Conservation (phyloP, 2,329 filamentous ascomycete species). For the Exserohilum rostratum region DNA sequence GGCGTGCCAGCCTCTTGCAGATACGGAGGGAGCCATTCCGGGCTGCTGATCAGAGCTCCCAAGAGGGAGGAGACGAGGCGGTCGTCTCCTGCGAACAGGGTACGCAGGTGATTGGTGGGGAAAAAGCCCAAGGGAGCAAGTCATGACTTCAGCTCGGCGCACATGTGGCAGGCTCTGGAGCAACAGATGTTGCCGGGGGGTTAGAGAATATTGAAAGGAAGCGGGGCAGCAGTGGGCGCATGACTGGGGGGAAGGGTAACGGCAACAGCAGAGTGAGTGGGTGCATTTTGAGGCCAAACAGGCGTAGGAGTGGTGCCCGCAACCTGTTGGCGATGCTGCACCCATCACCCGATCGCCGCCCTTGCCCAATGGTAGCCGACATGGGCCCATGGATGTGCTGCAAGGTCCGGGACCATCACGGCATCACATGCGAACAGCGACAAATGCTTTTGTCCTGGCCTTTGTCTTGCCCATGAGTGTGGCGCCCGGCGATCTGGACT, state of each 20-base stretch:
- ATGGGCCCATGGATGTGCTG: constrained; percentile 16
- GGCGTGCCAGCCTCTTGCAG: background rate
- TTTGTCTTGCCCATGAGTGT: constrained; percentile 9
- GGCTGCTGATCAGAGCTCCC: constrained; percentile 18
- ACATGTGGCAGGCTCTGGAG: background rate
- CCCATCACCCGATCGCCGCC: constrained; percentile 22
- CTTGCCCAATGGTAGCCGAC: constrained; percentile 10
- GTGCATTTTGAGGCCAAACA: constrained; percentile 1
- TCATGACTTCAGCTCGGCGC: constrained; percentile 14
- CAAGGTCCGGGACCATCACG: constrained; percentile 9
- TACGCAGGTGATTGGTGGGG: constrained; percentile 18
- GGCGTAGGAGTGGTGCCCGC: constrained; percentile 5
- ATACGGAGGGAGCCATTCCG: constrained; percentile 6
- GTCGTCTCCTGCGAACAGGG: constrained; percentile 27
- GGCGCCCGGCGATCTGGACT: constrained; percentile 17
- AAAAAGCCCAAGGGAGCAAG: constrained; percentile 7
- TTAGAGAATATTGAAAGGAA: constrained; percentile 3
- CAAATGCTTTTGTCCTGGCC: background rate
- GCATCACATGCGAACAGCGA: constrained; percentile 16
- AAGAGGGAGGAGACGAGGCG: constrained; percentile 24
- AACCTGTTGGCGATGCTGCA: constrained; percentile 21
- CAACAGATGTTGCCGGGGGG: constrained; percentile 2
- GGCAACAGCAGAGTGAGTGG: background rate
- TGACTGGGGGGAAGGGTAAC: constrained; percentile 3
- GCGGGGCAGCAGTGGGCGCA: constrained; percentile 7